Base-by-base conservation (phyloP, 768 basidiomycete species). In the Tephrocybe sp. region DNA sequence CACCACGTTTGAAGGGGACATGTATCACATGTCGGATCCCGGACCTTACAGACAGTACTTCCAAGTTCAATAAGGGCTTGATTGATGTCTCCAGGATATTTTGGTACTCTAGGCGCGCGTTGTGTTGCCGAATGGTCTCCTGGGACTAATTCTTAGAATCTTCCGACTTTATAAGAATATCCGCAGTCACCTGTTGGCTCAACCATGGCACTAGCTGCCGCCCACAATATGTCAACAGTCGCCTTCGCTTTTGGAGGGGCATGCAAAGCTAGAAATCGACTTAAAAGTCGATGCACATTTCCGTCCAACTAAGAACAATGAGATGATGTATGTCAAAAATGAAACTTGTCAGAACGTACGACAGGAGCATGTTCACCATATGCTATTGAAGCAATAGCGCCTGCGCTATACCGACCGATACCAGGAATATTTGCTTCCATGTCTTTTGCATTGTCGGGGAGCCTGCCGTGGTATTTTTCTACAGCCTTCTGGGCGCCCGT, bases 51-150 rank as follows among this genome's bases (percentile, higher is more conserved):
- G 2, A 97, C 80, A 3, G 92, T 96, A 64, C 89, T 90, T 43
- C 95, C 95, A 6, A 98, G 82, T 64, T 98, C 95, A 65, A 98
- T 98, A 45, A 98, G 74, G 12, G 90, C 93, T 70, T 97, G 89
- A 62, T 96, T 96, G 56, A 94, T 75, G 64, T 95, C 90, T 14
- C 93, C 92, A 0, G 92, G 80, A 54, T 77, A 65, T 31, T 78
- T 74, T 38, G 62, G 55, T 31, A 43, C 34, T 45, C 54, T 46
- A 40, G 53, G 17, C 16, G 53, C 43, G 11, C 50, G 31, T 8
- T 20, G 56, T 52, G 61, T 59, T 32, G 61, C 63, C 56, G 44
- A 19, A 17, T 22, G 20, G n/a, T 34, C 34, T 36, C 38, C 51
- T 39, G 23, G 32, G 9, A 12, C 14, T 22, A 14, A 26, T 3